Base-by-base conservation (phyloP, 2,329 filamentous ascomycete genomes). In the Purpureocillium lavendulum region DNA sequence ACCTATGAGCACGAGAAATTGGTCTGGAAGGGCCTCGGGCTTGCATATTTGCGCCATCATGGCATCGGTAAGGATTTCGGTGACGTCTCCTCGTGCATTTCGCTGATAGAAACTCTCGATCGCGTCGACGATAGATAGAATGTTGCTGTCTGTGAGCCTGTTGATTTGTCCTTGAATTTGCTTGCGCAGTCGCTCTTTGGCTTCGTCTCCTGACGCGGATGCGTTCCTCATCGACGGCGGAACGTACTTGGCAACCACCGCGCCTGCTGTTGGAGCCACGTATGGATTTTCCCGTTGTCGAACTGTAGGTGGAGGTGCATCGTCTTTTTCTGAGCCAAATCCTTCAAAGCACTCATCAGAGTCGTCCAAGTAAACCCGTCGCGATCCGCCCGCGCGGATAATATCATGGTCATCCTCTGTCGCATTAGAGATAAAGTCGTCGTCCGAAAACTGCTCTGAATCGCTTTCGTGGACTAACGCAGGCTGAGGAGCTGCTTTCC, bases 111-210 rank as follows among this genome's bases (percentile, higher is more conserved):
- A 67, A 44, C 82, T 79, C 55, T 94, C 87, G 26, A 95, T 72
- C 14, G 94, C 84, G 33, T 76, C 75, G 4, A 96, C 66, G 39
- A 97, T 94, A 2, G 86, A 84, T 6, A 94, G 61, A 46, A 98
- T 70, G 51, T 92, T 97, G 30, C 87, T 80, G 56, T 97, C 90
- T 0, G 92, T 96, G 26, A 98, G 71, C 55, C 90, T 83, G 60
- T 98, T 98, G 55, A 98, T 74, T 14, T 92, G 73, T 55, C 92
- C 90, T 57, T 97, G 88, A 0, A 87, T 71, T 54, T 94, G 87
- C 45, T 87, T 79, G 42, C 80, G 80, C 36, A 98, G 66, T 30
- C 84, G 80, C 11, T 70, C 69, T 35, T 84, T 67, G 32, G 74
- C 67, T 57, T 94, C 84, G 2, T 75, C 71, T 46, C 85, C 80